These are phyloP conservation scores for Funneliformis geosporum DNA, from an alignment of 192 early-diverging fungal species.

Conservation along the genomic window DNA sequence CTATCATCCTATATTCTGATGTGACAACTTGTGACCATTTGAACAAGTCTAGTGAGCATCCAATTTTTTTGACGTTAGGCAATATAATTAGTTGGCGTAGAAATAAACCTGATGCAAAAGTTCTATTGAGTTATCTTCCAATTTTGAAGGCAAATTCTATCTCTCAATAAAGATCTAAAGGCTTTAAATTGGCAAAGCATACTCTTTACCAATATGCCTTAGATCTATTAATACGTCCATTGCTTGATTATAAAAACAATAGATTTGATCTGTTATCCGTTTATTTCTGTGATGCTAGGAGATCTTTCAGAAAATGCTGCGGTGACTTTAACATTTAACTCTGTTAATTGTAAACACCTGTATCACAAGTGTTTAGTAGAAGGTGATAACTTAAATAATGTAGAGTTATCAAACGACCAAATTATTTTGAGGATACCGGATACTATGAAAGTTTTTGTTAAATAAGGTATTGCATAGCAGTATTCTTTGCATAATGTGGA, in stretches of 20 bases:
- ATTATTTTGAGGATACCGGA: neutral
- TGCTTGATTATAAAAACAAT: neutral
- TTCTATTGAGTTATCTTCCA: neutral
- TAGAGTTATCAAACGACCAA: neutral
- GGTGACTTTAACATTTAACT: neutral
- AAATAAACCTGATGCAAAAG: slow-evolving; percentile 1
- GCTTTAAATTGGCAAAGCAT: neutral
- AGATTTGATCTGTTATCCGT: neutral
- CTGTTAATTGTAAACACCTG: neutral
- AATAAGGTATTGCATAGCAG: neutral
- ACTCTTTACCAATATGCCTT: neutral
- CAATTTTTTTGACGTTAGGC: neutral
- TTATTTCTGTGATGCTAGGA: neutral
- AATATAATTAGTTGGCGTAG: neutral
- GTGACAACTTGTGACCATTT: neutral
- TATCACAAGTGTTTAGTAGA: neutral
- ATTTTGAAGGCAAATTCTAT: neutral
- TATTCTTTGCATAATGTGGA: neutral
- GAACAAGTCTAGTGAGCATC: neutral
- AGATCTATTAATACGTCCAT: neutral
- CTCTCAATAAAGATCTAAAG: neutral
- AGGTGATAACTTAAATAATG: neutral
- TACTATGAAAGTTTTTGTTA: neutral
- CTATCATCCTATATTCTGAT: neutral
- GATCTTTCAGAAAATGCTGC: neutral